Evolutionary conservation across 805 yeast species (phyloP), one percentile per base, ranked within the genome.

Genomic region (Kuraishia molischiana): DNA sequence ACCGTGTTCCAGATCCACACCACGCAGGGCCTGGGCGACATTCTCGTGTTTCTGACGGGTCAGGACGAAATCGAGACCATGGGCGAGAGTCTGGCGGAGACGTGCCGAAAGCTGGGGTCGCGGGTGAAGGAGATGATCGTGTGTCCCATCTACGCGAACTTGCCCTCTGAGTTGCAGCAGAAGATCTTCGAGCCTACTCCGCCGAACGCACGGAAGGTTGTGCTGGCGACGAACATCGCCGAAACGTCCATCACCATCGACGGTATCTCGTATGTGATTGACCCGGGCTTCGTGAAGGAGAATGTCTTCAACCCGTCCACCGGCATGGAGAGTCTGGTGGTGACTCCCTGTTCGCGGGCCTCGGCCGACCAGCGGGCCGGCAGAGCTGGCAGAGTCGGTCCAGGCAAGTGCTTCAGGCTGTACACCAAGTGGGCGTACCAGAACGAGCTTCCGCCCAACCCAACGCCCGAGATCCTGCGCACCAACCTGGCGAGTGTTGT

Each of bases 361-460:
- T 87, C 95, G 32, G 97, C 96, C 0, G 89, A 86, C 50, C 98
- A 92, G 61, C 69, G 98, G 51, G 89, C 96, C 1, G 98, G 98
- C 54, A 77, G 98, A 65, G 98, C 97, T 4, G 98, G 98, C 31
- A 79, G 98, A 65, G 87, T 95, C 5, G 89, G 95, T 1, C 96
- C 97, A 0, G 98, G 98, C 14, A 85, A 85, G 53, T 92, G 97
- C 59, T 92, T 82, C 51, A 58, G 99, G 29, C 62, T 92, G 18
- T 92, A 77, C 53, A 90, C 98, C 0, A 85, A 85, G 53, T 70
- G 82, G 72, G 78, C 92, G 0, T 92, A 74, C 48, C 66, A 74
- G 44, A 70, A 81, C 46, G 97, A 90, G 47, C 63, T 92, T 53
- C 80, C 81, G 9, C 65, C 73, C 2, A 80, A 79, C 51, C 85